These are phyloP conservation scores for Daldinia decipiens DNA, from an alignment of 495 filamentous ascomycete genomes.

Conservation along the genomic window DNA sequence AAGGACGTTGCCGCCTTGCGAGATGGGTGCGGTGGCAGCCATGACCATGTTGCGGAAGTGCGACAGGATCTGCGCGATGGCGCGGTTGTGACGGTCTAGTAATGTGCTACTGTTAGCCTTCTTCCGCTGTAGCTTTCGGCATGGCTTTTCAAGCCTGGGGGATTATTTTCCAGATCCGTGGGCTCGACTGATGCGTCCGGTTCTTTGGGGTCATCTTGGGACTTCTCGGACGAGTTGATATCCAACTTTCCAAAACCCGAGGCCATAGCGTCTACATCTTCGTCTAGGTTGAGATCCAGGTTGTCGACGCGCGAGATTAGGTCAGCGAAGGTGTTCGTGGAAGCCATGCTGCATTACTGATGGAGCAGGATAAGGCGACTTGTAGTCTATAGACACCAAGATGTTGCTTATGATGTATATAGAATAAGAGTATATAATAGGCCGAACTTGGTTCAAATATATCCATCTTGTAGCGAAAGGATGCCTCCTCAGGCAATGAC, in stretches of 20 bases:
- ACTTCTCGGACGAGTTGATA: neutral
- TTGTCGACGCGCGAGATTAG: neutral
- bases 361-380: neutral
- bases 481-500: neutral
- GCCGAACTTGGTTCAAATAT: neutral
- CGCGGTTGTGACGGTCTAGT: constrained; percentile 53
- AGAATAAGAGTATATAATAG: neutral
- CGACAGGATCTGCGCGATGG: constrained; percentile 53
- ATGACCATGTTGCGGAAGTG: constrained; percentile 50
- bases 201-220: too few relatives aligned
- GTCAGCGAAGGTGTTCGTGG: neutral
- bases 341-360: too few relatives aligned
- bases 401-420: neutral
- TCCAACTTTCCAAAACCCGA: neutral
- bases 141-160: neutral
- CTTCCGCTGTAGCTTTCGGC: neutral
- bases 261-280: neutral
- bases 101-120: constrained; percentile 28
- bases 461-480: neutral
- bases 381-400: neutral
- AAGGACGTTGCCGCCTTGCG: constrained; percentile 40
- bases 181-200: too few relatives aligned
- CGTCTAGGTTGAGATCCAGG: neutral
- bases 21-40: constrained; percentile 46
- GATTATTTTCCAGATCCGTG: too few relatives aligned